Evolutionary conservation across 2,329 filamentous ascomycete genomes (phyloP), one percentile per base, ranked within the genome.

Genomic region (Neopestalotiopsis sp.): DNA sequence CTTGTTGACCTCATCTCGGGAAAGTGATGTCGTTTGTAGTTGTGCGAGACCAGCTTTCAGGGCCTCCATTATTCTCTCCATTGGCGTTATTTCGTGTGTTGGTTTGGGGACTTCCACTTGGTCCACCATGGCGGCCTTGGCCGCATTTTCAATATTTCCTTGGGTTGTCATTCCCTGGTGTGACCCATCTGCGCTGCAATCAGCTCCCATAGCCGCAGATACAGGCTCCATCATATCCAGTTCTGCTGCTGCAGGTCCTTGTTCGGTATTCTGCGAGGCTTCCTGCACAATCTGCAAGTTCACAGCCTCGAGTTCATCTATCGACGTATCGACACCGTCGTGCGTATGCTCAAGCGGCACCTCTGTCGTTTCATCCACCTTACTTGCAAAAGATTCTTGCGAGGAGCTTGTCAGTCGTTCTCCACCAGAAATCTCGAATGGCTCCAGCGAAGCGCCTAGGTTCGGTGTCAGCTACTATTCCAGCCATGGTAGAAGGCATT

Each of bases 1-100:
- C 76, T 91, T 86, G 69, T 90, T 86, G 66, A 94, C 88, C 70
- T 93, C 90, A 12, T 88, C 84, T 12, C 88, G 85, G 17, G 89
- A 89, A 57, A 97, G 80, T 17, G 87, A 83, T 28, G 90, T 84
- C 34, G 81, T 82, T 67, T 86, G 87, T 69, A 94, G 83, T 71
- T 89, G 86, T 24, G 85, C 83, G 30, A 96, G 79, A 0, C 92
- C 83, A 24, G 81, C 82, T 70, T 81, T 84, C 58, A 92, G 84
- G 49, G 85, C 82, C 69, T 79, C 79, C 70, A 90, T 82, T 69
- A 92, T 89, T 72, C 80, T 82, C 70, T 81, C 78, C 75, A 71
- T 83, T 78, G 70, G 81, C 77, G 70, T 77, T 74, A 64, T 80
- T 76, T 71, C 77, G 58, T 65, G 68, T 61, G 70, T 63, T 42